A percentile compares a stretch with the other conserved stretches of the same genome.
These are phyloP conservation scores for Kwoniella bestiolae DNA, from an alignment of 768 basidiomycete species.

Conservation along the genomic window DNA sequence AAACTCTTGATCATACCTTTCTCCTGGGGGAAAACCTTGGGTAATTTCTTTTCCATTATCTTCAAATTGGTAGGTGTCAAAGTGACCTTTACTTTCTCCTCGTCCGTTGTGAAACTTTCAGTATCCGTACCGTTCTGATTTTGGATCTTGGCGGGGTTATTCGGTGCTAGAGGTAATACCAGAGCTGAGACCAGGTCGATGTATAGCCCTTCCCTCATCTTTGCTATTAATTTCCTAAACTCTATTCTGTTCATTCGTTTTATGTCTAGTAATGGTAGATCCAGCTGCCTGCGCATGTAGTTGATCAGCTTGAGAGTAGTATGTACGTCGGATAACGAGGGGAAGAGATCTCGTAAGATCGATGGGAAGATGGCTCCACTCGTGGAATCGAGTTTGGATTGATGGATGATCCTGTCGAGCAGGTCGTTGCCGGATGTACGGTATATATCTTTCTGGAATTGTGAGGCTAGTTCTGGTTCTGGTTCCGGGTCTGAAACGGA, in stretches of 20 bases:
- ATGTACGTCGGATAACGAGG: constrained; percentile 21
- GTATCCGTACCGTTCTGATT: constrained; percentile 1
- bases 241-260: constrained; percentile 9
- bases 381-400: constrained; percentile 29
- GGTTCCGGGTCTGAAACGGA: background rate
- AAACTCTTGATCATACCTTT: constrained; percentile 36
- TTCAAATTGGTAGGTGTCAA: constrained; percentile 38
- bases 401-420: constrained; percentile 22
- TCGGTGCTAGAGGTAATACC: constrained; percentile 33
- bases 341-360: constrained; percentile 36
- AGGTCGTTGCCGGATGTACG: constrained; percentile 9
- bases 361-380: constrained; percentile 33
- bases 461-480: constrained; percentile 12
- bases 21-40: constrained; percentile 34
- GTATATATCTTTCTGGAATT: constrained; percentile 23
- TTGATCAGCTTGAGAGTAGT: constrained; percentile 34
- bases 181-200: constrained; percentile 32
- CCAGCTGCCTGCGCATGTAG: constrained; percentile 31
- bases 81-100: constrained; percentile 20
- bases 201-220: constrained; percentile 36
- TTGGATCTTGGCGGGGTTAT: background rate
- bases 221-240: constrained; percentile 33
- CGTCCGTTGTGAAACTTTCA: constrained; percentile 9
- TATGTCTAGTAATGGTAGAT: constrained; percentile 21
- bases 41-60: constrained; percentile 28